Evolutionary conservation across 2,329 filamentous ascomycete genomes (phyloP).

Genomic region (Parastagonospora avenae): DNA sequence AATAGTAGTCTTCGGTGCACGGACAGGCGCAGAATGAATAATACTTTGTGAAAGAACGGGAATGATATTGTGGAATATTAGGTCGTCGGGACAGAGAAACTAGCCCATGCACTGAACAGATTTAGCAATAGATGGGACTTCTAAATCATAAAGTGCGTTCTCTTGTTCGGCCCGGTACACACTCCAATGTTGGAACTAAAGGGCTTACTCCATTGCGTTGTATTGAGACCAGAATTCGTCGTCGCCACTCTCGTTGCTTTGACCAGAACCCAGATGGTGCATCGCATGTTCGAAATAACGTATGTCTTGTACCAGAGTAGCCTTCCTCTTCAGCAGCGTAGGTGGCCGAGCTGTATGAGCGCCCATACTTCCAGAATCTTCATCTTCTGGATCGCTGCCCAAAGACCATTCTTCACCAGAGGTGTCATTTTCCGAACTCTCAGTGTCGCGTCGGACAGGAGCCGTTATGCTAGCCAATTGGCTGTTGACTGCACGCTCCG

Average conservation of each 20-base stretch:
- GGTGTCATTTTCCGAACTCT: conserved; percentile 4
- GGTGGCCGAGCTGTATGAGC: not conserved
- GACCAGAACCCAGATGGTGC: not conserved
- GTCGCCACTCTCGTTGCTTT: not conserved
- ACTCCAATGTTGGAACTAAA: not conserved
- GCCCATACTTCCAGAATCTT: not conserved
- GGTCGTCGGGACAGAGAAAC: too few relatives aligned
- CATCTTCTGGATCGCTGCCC: not conserved
- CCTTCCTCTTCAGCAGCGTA: not conserved
- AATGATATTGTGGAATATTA: too few relatives aligned
- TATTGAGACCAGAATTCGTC: conserved; percentile 10
- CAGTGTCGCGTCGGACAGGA: not conserved
- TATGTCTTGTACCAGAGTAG: not conserved
- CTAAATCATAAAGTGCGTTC: too few relatives aligned
- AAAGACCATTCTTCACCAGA: not conserved
- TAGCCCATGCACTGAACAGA: too few relatives aligned
- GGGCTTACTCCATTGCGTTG: not conserved
- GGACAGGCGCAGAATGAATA: too few relatives aligned
- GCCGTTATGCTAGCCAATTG: not conserved
- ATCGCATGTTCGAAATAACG: conserved; percentile 11
- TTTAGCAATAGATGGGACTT: too few relatives aligned
- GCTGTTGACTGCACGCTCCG: not conserved
- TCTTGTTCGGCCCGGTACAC: too few relatives aligned
- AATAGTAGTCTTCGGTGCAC: too few relatives aligned
- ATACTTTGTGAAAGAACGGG: too few relatives aligned